Conservation (phyloP, 768 basidiomycete species). For the Sistotremastrum suecicum region DNA sequence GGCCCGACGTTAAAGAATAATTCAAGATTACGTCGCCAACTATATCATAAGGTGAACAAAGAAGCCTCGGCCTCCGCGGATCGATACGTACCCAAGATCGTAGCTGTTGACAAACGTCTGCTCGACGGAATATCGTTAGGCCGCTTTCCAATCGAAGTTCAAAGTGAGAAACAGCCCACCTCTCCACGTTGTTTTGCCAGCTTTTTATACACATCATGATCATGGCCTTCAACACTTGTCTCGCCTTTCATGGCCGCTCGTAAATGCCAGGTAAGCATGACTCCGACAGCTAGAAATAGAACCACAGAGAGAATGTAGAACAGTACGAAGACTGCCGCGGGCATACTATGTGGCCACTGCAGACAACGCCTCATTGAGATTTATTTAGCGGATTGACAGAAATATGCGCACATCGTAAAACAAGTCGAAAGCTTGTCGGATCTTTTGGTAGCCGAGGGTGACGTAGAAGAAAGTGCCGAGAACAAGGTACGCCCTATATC, state of each 20-base stretch:
- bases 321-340: constrained; percentile 55
- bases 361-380: constrained; percentile 11
- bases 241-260: constrained; percentile 62
- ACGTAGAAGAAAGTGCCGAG: constrained; percentile 49
- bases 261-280: constrained; percentile 64
- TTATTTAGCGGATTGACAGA: constrained; percentile 1
- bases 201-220: constrained; percentile 64
- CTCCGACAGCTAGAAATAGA: constrained; percentile 56
- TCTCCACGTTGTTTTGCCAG: constrained; percentile 56
- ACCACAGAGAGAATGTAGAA: constrained; percentile 65
- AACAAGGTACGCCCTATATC: constrained; percentile 62
- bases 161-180: constrained; percentile 25
- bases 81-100: constrained; percentile 60
- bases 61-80: background rate
- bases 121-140: background rate
- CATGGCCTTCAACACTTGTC: constrained; percentile 83
- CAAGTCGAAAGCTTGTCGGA: constrained; percentile 45
- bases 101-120: constrained; percentile 84
- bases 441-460: constrained; percentile 45
- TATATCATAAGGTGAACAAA: constrained; percentile 8
- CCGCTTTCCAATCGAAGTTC: background rate
- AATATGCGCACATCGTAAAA: constrained; percentile 23
- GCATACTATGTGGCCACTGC: constrained; percentile 50
- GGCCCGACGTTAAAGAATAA: constrained; percentile 81
- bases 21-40: constrained; percentile 51